A percentile compares a stretch with the other conserved stretches of the same genome.
Evolutionary conservation across 75 land plant species (phyloP).

Genomic region (Sequoiadendron giganteum): DNA sequence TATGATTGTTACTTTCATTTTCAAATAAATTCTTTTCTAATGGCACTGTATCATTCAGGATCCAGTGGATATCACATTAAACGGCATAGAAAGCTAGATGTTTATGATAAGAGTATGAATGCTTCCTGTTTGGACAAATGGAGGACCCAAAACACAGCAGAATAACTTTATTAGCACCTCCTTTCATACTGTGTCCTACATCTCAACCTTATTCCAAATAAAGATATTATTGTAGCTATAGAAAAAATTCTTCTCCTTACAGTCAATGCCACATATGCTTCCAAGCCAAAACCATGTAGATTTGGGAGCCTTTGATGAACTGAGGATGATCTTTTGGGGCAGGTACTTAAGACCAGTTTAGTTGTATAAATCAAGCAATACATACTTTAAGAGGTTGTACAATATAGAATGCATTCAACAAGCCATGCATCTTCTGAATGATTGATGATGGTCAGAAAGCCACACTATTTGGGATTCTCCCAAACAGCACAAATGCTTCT

Average conservation of each 20-base stretch:
- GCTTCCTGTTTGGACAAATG: neutral
- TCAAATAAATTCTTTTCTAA: neutral
- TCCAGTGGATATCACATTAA: neutral
- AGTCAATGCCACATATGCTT: neutral
- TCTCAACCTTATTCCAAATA: neutral
- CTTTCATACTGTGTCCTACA: neutral
- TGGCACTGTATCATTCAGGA: neutral
- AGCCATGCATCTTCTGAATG: neutral
- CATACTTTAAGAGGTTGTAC: neutral
- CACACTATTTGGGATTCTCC: neutral
- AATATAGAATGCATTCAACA: neutral
- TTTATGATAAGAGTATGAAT: neutral
- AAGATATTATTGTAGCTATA: neutral
- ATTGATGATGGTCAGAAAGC: neutral
- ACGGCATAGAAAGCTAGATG: neutral
- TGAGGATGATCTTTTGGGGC: neutral
- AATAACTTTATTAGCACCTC: neutral
- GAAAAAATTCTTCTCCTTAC: neutral
- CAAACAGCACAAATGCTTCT: neutral
- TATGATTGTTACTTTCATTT: neutral
- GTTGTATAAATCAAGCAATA: neutral
- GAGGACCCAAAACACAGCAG: neutral
- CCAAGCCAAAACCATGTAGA: neutral
- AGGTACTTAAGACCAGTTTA: neutral
- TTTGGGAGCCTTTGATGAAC: neutral